Evolutionary conservation across 2,329 filamentous ascomycete species (phyloP).

Genomic region (Ophiostoma perfectum): DNA sequence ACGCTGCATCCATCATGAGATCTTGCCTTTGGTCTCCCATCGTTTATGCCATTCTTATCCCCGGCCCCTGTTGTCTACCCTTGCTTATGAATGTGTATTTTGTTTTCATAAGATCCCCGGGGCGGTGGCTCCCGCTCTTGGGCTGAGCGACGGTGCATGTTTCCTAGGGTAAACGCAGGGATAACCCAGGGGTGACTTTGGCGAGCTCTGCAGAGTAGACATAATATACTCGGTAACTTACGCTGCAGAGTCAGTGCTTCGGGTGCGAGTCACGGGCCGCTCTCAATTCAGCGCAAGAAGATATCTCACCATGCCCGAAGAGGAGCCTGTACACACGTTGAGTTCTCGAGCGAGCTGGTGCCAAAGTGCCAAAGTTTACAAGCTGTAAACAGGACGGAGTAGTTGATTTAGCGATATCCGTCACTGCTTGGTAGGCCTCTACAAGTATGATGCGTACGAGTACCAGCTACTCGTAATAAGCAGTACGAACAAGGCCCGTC

Average conservation of each 20-base stretch:
- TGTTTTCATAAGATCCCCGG: slow-evolving; percentile 21
- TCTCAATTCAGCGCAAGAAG: not conserved
- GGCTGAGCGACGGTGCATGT: slow-evolving; percentile 11
- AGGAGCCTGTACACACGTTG: not conserved
- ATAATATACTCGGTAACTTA: not conserved
- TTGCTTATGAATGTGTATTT: slow-evolving; percentile 11
- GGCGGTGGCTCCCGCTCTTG: slow-evolving; percentile 23
- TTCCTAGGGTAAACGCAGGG: slow-evolving; percentile 17
- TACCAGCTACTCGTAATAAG: not conserved
- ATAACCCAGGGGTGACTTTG: slow-evolving; percentile 9
- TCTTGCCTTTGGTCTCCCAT: too few species aligned
- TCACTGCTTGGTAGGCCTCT: not conserved
- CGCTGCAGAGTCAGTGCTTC: not conserved
- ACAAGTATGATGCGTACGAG: too few species aligned
- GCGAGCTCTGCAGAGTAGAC: not conserved
- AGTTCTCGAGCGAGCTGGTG: too few species aligned
- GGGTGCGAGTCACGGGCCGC: not conserved
- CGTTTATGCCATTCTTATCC: not conserved
- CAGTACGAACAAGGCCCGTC: not conserved
- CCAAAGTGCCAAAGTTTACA: not conserved
- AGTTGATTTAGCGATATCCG: not conserved
- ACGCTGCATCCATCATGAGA: too few species aligned
- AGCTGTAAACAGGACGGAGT: not conserved
- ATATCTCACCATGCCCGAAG: not conserved
- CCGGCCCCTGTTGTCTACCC: slow-evolving; percentile 11